These are phyloP conservation scores for Pelargonium australe DNA, from an alignment of 441 rosid species.

Conservation along the genomic window DNA sequence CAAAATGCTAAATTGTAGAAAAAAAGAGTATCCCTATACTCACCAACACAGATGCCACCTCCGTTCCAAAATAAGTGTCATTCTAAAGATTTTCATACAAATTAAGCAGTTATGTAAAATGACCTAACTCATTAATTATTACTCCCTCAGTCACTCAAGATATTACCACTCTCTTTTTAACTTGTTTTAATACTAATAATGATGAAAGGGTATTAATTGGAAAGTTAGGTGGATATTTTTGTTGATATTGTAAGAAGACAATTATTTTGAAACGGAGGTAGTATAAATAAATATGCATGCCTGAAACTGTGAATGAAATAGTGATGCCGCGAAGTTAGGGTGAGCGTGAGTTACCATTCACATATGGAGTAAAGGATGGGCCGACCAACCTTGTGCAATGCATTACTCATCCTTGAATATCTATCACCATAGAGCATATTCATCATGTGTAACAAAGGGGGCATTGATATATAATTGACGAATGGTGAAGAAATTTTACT, in stretches of 20 bases:
- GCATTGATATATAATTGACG: not conserved
- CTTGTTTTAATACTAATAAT: too few relatives aligned
- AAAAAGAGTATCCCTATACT: too few relatives aligned
- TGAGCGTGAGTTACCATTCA: constrained; percentile 27
- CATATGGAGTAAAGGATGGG: constrained; percentile 31
- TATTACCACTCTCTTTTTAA: too few relatives aligned
- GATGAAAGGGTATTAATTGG: too few relatives aligned
- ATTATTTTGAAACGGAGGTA: too few relatives aligned
- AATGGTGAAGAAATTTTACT: not conserved
- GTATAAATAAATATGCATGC: not conserved
- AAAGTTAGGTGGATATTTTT: too few relatives aligned
- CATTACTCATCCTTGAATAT: constrained; percentile 30
- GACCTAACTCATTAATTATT: not conserved
- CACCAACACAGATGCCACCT: not conserved
- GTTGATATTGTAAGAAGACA: too few relatives aligned
- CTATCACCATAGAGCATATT: constrained; percentile 17
- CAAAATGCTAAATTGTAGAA: not conserved
- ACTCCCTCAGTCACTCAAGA: not conserved
- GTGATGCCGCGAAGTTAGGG: not conserved
- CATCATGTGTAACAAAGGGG: not conserved
- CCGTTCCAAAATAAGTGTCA: too few relatives aligned
- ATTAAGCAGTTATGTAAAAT: not conserved
- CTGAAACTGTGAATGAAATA: not conserved
- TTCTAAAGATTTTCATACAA: too few relatives aligned
- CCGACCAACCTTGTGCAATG: constrained; percentile 27